Percentiles rank a stretch among this genome's conserved stretches.
Conservation (phyloP, 2,329 filamentous ascomycete species). For the Xylaria sp. region DNA sequence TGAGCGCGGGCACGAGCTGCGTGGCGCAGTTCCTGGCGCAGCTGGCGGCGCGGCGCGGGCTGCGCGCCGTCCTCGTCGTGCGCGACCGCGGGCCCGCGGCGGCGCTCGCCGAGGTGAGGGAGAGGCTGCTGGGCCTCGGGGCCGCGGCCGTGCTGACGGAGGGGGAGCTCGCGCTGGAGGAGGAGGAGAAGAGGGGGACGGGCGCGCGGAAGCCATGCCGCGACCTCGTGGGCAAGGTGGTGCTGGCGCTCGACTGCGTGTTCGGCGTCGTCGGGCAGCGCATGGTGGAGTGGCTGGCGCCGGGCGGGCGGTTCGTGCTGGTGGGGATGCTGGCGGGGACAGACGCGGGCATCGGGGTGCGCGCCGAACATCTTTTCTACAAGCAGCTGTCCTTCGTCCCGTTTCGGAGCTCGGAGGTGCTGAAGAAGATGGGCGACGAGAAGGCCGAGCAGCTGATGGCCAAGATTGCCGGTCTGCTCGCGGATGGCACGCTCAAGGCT, state of each 20-base stretch:
- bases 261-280: slow-evolving; percentile 9
- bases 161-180: slow-evolving; percentile 1
- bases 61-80: neutral
- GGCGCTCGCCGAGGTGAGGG: neutral
- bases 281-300: slow-evolving; percentile 1
- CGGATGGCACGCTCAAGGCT: neutral
- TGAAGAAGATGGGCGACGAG: slow-evolving; percentile 34
- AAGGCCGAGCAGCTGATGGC: neutral
- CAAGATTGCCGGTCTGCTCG: slow-evolving; percentile 5
- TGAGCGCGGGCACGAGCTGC: slow-evolving; percentile 11
- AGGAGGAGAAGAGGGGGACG: too few relatives aligned
- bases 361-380: slow-evolving; percentile 3
- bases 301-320: slow-evolving; percentile 5
- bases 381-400: slow-evolving; percentile 37
- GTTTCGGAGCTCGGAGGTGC: slow-evolving; percentile 37
- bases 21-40: slow-evolving; percentile 12
- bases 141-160: slow-evolving; percentile 5
- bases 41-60: neutral
- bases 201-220: neutral
- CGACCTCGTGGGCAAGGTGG: neutral
- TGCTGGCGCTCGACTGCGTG: slow-evolving; percentile 7
- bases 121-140: neutral
- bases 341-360: neutral
- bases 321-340: slow-evolving; percentile 7
- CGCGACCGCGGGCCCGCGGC: neutral